Conservation (phyloP, 441 rosid species). For the Populus hybrid region DNA sequence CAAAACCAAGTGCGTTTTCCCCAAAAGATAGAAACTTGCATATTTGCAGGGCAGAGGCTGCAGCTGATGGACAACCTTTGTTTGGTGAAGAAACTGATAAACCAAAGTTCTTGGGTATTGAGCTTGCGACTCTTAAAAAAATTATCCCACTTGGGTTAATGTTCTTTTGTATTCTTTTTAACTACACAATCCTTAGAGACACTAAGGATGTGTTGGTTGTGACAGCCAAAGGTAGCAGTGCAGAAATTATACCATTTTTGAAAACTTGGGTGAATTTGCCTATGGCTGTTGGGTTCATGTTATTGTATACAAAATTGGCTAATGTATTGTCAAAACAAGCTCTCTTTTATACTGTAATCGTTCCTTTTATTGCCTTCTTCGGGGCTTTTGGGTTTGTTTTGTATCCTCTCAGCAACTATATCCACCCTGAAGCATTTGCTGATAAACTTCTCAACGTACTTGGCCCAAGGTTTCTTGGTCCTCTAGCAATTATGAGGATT, state of each 20-base stretch:
- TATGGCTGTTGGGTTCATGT: conserved; percentile 96
- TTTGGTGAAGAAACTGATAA: conserved; percentile 34
- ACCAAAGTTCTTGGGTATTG: conserved; percentile 81
- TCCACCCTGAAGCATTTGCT: conserved; percentile 83
- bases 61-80: conserved; percentile 57
- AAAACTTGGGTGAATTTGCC: conserved; percentile 99
- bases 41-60: conserved; percentile 78
- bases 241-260: conserved; percentile 92
- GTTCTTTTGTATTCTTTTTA: conserved; percentile 96
- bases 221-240: conserved; percentile 92
- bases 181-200: conserved; percentile 92
- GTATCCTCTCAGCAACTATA: conserved; percentile 76
- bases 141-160: conserved; percentile 89
- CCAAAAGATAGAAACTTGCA: conserved; percentile 40
- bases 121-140: conserved; percentile 65
- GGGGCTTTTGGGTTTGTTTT: conserved; percentile 93
- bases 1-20: conserved; percentile 43
- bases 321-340: conserved; percentile 78
- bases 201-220: conserved; percentile 96
- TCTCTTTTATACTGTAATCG: conserved; percentile 77
- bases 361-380: conserved; percentile 91
- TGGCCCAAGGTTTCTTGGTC: conserved; percentile 96
- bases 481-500: conserved; percentile 92
- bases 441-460: conserved; percentile 73
- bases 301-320: conserved; percentile 71